Conservation (phyloP, 2,329 filamentous ascomycete genomes). For the Cryphonectria naterciae region DNA sequence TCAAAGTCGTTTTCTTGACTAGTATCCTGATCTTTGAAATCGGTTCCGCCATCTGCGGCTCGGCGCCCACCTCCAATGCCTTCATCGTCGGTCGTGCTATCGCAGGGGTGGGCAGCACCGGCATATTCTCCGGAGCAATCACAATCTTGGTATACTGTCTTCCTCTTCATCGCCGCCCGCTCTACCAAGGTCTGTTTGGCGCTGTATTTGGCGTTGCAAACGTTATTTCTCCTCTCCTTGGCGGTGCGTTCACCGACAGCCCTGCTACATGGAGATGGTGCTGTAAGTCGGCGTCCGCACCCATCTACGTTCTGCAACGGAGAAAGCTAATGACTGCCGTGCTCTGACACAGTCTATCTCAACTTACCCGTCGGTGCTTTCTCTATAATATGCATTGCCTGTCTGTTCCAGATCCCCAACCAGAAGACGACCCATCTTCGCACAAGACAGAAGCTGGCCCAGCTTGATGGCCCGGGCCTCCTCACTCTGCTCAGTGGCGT, state of each 20-base stretch:
- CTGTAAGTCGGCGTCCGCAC: too few species aligned
- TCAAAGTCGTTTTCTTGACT: neutral
- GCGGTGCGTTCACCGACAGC: neutral
- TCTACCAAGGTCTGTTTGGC: conserved; percentile 21
- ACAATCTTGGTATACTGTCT: neutral
- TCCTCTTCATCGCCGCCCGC: conserved; percentile 18
- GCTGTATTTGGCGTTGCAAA: conserved; percentile 24
- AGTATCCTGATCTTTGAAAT: neutral
- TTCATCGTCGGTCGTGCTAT: conserved; percentile 10
- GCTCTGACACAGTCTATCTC: neutral
- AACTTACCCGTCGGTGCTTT: neutral
- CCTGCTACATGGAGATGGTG: neutral
- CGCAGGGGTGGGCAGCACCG: neutral
- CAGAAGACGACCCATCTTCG: too few species aligned
- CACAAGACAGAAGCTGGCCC: neutral
- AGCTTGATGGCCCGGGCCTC: conserved; percentile 5
- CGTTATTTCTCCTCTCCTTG: neutral
- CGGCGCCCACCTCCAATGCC: neutral
- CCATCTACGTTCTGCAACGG: too few species aligned
- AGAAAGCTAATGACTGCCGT: too few species aligned
- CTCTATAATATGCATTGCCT: neutral
- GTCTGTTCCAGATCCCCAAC: neutral
- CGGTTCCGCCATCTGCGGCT: neutral
- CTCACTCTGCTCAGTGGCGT: conserved; percentile 34
- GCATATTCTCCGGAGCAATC: conserved; percentile 29